Evolutionary conservation across 352 stramenopile genomes (phyloP).

Genomic region (Globisporangium parvum): DNA sequence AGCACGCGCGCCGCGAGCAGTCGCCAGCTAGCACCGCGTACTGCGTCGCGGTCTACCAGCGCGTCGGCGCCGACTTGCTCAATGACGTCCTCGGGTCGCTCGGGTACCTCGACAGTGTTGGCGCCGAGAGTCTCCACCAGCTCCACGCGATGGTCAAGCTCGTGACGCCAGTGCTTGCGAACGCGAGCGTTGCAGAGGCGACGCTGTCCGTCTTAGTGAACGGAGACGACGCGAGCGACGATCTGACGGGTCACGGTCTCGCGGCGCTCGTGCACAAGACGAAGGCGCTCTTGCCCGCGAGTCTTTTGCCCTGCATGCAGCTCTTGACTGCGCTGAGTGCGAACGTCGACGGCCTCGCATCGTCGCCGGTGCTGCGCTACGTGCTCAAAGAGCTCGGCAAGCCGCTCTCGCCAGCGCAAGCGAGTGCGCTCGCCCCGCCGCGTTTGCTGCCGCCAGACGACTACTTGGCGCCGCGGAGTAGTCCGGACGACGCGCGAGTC

Average conservation of each 20-base stretch:
- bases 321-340: slow-evolving; percentile 46
- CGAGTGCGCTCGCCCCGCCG: neutral
- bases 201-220: slow-evolving; percentile 12
- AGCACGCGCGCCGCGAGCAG: neutral
- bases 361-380: slow-evolving; percentile 30
- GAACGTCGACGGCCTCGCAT: slow-evolving; percentile 20
- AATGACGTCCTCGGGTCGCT: slow-evolving; percentile 46
- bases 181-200: slow-evolving; percentile 28
- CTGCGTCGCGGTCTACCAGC: slow-evolving; percentile 35
- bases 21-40: neutral
- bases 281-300: slow-evolving; percentile 28
- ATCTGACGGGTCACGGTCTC: slow-evolving; percentile 3
- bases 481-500: slow-evolving; percentile 14
- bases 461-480: slow-evolving; percentile 27
- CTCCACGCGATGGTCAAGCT: slow-evolving; percentile 67
- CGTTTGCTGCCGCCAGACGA: slow-evolving; percentile 34
- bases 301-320: slow-evolving; percentile 36
- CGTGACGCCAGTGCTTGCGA: slow-evolving; percentile 40
- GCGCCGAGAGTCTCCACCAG: slow-evolving; percentile 30
- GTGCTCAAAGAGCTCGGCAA: slow-evolving; percentile 47
- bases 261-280: slow-evolving; percentile 27
- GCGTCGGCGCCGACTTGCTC: slow-evolving; percentile 49
- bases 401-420: slow-evolving; percentile 11
- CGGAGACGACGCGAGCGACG: neutral
- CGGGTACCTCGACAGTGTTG: slow-evolving; percentile 36